Evolutionary conservation across 2,329 filamentous ascomycete species (phyloP).

Genomic region (Cadophora malorum): DNA sequence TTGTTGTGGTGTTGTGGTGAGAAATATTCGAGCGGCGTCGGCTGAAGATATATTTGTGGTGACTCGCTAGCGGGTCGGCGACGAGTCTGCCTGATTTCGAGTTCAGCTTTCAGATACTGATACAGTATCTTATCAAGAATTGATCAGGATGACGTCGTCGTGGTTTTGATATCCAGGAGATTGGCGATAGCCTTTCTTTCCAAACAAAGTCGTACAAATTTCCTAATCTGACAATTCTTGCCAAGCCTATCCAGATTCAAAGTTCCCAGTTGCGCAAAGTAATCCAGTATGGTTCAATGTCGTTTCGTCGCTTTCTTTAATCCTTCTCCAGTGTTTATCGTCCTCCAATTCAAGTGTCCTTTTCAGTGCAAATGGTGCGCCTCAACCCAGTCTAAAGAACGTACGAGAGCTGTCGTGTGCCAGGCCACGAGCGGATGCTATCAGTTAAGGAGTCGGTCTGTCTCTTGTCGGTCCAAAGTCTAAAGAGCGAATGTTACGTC

Average conservation of each 20-base stretch:
- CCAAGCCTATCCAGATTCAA: neutral
- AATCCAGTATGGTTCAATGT: neutral
- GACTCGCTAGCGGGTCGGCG: conserved; percentile 16
- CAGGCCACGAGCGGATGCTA: conserved; percentile 11
- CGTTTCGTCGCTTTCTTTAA: neutral
- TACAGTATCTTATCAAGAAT: neutral
- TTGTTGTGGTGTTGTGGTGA: neutral
- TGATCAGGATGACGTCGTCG: conserved; percentile 1
- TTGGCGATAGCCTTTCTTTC: neutral
- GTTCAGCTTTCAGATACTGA: conserved; percentile 3
- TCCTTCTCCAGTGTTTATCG: neutral
- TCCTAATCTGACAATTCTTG: conserved; percentile 7
- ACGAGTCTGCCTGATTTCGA: conserved; percentile 10
- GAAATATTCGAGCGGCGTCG: neutral
- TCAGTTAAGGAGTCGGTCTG: neutral
- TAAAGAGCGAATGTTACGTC: conserved; percentile 1
- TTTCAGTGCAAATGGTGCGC: conserved; percentile 1
- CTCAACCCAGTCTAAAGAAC: conserved; percentile 4
- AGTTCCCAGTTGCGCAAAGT: conserved; percentile 1
- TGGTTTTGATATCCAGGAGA: neutral
- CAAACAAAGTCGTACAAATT: neutral
- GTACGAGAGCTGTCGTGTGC: conserved; percentile 13
- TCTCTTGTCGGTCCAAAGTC: conserved; percentile 3
- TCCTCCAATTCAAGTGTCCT: neutral
- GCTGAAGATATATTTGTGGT: neutral